Evolutionary conservation across 257 asterid species (phyloP), one percentile per base, ranked within the genome.

Genomic region (Schizonepeta tenuifolia): DNA sequence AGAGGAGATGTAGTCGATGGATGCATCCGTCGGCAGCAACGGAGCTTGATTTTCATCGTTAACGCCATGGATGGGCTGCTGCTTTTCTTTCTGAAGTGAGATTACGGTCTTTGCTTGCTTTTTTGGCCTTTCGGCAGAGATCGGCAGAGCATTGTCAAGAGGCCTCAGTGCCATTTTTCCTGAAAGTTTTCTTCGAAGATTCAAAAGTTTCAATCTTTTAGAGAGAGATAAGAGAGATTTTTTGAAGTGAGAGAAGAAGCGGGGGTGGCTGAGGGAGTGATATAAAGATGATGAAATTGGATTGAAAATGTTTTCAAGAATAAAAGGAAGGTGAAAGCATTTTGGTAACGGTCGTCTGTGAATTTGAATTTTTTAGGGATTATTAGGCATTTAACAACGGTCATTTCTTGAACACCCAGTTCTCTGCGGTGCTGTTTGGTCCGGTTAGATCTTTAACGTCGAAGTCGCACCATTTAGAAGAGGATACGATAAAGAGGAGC

Each of bases 151-250:
- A 49, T 95, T 90, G 33, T 92, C 99, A 26, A 90, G 87, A 35
- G 98, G 70, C 69, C 97, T 87, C 84, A 91, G 66, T 3, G 99
- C 98, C 99, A 95, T 92, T 85, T 77, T 62, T 67, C 44, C 65
- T 75, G 61, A 38, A 55, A 65, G 21, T 31, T 20, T 20, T 33
- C 65, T 72, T 78, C 67, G 33, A 75, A 68, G 74, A 73, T 20
- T 78, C 66, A 51, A 54, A 66, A 65, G 60, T 17, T 49, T 53
- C 12, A 20, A 35, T 38, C 60, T 67, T 67, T 58, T 1, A 24
- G 72, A 73, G 63, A 49, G 77, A 74, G 55, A 44, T 44, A 46
- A 65, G 56, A 33, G 69, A 68, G 59, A 41, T 10, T 44, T 14
- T 22, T 64, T 64, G 20, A 53, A 10, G 40, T 20, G 44, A 40